Base-by-base conservation (phyloP, 805 yeast species). In the Wickerhamiella nectarea region DNA sequence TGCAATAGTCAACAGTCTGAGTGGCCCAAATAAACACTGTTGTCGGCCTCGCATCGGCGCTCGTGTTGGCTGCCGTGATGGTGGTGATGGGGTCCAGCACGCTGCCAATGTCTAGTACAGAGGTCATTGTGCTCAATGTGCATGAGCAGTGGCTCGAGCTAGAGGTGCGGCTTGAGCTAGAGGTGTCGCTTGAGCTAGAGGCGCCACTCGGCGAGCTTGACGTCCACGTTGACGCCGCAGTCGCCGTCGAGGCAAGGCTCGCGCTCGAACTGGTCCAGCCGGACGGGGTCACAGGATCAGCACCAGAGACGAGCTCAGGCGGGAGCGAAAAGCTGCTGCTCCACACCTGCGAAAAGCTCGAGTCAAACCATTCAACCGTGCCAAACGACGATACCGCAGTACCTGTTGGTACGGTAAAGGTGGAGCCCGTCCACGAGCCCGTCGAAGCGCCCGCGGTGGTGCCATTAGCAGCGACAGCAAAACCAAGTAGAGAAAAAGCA, bases 321-420 rank as follows among this genome's bases (percentile, higher is more conserved):
- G 42, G 42, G 22, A 39, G 20, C 17, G 36, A 18, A 15, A 31
- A 39, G 22, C 26, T 22, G 10, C 25, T 21, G 19, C 17, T 19
- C 36, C 42, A 39, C 15, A 29, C 36, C 24, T 39, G 36, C 10
- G 31, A 20, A 11, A 31, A 20, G 8, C 35, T n/a, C 11, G 42
- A 39, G 20, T 39, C 42, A 15, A 39, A 31, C 42, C 42, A 39
- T 12, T 39, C 42, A 19, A 19, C 20, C 2, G 42, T 29, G 33
- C n/a, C 28, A 14, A 19, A 39, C 18, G 42, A 31, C 15, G 12
- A 10, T 4, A 38, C 35, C 3, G 25, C 14, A 1, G 15, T 25
- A 9, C 28, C 41, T 8, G 19, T 20, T 14, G 41, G 26, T 31
- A 18, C 41, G 3, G 25, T n/a, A 25, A 10, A 25, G 22, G 36